Conservation (phyloP, 805 yeast genomes). For the Maudiozyma turicensis region DNA sequence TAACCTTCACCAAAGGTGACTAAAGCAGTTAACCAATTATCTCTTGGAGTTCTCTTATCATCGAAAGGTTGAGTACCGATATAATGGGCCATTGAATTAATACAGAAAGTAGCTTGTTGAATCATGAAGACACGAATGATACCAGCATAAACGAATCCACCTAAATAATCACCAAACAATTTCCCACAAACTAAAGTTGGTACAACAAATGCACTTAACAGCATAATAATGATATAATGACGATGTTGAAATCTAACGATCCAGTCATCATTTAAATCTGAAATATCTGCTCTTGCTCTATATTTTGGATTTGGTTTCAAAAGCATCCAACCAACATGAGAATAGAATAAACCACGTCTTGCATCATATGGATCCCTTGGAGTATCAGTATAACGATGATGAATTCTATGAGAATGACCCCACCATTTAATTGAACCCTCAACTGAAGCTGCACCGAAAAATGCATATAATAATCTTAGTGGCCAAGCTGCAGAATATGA, state of each 20-base stretch:
- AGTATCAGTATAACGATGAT: conserved; percentile 81
- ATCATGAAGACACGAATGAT: conserved; percentile 56
- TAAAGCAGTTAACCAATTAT: conserved; percentile 68
- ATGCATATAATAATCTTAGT: conserved; percentile 53
- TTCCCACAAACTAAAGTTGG: conserved; percentile 52
- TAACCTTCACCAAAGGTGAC: conserved; percentile 86
- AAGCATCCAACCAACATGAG: conserved; percentile 84
- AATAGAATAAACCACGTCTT: conserved; percentile 71
- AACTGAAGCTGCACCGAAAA: conserved; percentile 74
- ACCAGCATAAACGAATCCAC: conserved; percentile 74
- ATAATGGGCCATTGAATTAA: conserved; percentile 80
- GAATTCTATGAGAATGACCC: conserved; percentile 78
- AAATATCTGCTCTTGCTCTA: conserved; percentile 73
- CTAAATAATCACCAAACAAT: conserved; percentile 50
- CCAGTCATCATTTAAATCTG: conserved; percentile 71
- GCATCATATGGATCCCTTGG: conserved; percentile 81
- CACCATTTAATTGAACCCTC: conserved; percentile 88
- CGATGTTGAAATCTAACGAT: conserved; percentile 74
- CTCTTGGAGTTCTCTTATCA: conserved; percentile 80
- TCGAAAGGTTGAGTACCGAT: conserved; percentile 80
- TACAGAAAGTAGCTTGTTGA: conserved; percentile 83
- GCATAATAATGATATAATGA: conserved; percentile 58
- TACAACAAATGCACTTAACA: conserved; percentile 47
- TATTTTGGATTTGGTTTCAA: conserved; percentile 70
- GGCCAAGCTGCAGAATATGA: conserved; percentile 57